Conservation (phyloP, 257 asterid species). For the Rhazya stricta region DNA sequence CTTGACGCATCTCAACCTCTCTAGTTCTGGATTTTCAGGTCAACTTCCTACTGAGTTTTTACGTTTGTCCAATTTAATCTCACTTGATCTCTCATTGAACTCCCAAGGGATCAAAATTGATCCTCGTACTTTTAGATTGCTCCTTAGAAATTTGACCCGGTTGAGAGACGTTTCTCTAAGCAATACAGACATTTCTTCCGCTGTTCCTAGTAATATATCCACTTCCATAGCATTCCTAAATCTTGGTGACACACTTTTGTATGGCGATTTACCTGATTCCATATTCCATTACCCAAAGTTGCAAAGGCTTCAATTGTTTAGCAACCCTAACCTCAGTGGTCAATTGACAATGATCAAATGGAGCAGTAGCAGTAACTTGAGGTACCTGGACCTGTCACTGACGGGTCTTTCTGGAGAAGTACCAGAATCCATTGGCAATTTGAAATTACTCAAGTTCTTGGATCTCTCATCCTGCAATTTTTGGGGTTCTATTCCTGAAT, state of each 20-base stretch:
- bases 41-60: conserved; percentile 20
- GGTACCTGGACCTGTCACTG: conserved; percentile 9
- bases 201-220: conserved; percentile 20
- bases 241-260: conserved; percentile 15
- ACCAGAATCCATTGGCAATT: conserved; percentile 22
- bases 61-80: conserved; percentile 8
- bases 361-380: conserved; percentile 19
- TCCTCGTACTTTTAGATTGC: conserved; percentile 19
- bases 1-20: conserved; percentile 21
- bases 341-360: conserved; percentile 13
- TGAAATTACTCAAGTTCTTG: conserved; percentile 10
- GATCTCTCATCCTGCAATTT: conserved; percentile 19
- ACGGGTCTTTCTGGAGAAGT: conserved; percentile 21
- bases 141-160: conserved; percentile 26
- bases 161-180: conserved; percentile 16
- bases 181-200: conserved; percentile 13
- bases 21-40: conserved; percentile 16
- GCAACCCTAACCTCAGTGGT: conserved; percentile 16
- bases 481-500: conserved; percentile 24
- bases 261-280: conserved; percentile 13
- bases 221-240: conserved; percentile 12
- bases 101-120: conserved; percentile 11
- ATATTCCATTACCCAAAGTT: conserved; percentile 23
- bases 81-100: conserved; percentile 5
- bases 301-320: conserved; percentile 1